These are phyloP conservation scores for Erysiphe pulchra DNA, from an alignment of 2,329 filamentous ascomycete genomes.

Conservation along the genomic window DNA sequence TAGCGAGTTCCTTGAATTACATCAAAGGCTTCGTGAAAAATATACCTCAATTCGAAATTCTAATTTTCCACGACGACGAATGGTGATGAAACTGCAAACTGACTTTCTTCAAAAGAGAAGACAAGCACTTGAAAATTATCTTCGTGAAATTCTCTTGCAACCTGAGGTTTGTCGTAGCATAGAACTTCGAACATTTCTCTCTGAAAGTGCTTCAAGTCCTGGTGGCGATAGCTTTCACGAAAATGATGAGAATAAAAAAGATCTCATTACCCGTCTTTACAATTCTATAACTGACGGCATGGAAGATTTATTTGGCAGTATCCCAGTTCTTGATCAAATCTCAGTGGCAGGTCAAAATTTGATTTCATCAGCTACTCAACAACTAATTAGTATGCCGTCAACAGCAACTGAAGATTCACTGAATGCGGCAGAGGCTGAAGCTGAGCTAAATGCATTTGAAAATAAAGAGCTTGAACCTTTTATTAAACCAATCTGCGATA, in stretches of 20 bases:
- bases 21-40: slow-evolving; percentile 61
- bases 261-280: slow-evolving; percentile 86
- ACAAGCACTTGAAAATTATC: slow-evolving; percentile 59
- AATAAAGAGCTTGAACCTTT: slow-evolving; percentile 76
- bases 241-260: slow-evolving; percentile 42
- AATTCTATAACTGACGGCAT: slow-evolving; percentile 94
- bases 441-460: slow-evolving; percentile 81
- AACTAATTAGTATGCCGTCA: slow-evolving; percentile 30
- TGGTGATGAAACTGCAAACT: slow-evolving; percentile 89
- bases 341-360: slow-evolving; percentile 82
- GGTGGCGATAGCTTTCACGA: slow-evolving; percentile 26
- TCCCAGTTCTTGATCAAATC: slow-evolving; percentile 82
- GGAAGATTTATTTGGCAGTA: slow-evolving; percentile 92
- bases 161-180: slow-evolving; percentile 87
- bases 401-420: slow-evolving; percentile 23
- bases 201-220: slow-evolving; percentile 53
- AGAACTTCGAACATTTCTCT: slow-evolving; percentile 77
- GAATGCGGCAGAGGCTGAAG: slow-evolving; percentile 55
- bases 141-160: slow-evolving; percentile 56
- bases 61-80: slow-evolving; percentile 73
- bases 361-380: slow-evolving; percentile 46
- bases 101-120: slow-evolving; percentile 85
- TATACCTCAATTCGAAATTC: slow-evolving; percentile 75
- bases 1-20: slow-evolving; percentile 87
- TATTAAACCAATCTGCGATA: slow-evolving; percentile 92